phyloP scores from a whole-genome alignment of 169 alveolate genomes.

The Babesia bigemina region DNA sequence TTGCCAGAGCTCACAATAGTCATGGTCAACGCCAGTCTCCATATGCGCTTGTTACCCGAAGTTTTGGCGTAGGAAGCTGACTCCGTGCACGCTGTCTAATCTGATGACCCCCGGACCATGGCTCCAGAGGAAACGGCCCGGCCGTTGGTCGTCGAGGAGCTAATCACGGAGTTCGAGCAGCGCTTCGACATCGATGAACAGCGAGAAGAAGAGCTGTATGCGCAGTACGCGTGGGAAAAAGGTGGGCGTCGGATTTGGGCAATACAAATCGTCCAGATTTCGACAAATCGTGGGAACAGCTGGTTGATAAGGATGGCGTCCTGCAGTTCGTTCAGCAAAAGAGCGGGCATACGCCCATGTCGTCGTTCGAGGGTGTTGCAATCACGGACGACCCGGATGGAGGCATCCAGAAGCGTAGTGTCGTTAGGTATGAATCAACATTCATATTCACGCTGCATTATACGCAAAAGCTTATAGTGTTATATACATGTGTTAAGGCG shows the following conservation, averaged over 20 bases:
- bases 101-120: slow-evolving; percentile 19
- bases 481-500: neutral
- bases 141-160: slow-evolving; percentile 49
- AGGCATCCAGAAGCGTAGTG: slow-evolving; percentile 67
- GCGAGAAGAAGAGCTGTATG: slow-evolving; percentile 70
- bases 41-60: too few relatives aligned
- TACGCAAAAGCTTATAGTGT: neutral
- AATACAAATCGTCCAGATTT: slow-evolving; percentile 48
- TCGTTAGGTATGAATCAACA: slow-evolving; percentile 68
- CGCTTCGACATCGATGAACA: slow-evolving; percentile 41
- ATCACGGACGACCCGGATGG: slow-evolving; percentile 20
- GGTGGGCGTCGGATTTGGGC: slow-evolving; percentile 36
- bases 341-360: slow-evolving; percentile 29
- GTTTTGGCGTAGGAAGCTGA: too few relatives aligned
- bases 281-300: slow-evolving; percentile 79
- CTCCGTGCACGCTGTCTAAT: neutral
- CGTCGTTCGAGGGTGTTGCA: slow-evolving; percentile 9
- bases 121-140: slow-evolving; percentile 11
- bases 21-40: too few relatives aligned
- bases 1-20: too few relatives aligned
- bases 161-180: slow-evolving; percentile 62
- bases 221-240: slow-evolving; percentile 80
- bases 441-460: too few relatives aligned
- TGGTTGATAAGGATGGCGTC: slow-evolving; percentile 79
- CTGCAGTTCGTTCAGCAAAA: slow-evolving; percentile 71